Conservation (phyloP, 306 rosid genomes). For the Cucumis hystrix region DNA sequence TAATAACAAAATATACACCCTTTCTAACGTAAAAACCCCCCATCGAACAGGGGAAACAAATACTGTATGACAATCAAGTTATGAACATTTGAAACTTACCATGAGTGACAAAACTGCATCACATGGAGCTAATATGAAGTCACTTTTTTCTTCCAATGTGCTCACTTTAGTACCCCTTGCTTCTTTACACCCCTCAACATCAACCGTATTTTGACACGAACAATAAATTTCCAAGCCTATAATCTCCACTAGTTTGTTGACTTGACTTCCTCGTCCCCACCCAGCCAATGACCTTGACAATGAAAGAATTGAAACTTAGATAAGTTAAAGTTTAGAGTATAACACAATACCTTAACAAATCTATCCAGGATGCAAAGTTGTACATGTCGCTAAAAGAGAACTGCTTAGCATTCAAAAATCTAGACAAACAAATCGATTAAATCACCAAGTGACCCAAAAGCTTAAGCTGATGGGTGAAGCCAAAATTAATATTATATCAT, state of each 20-base stretch:
- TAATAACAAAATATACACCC: too few relatives aligned
- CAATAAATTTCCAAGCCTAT: conserved; percentile 72
- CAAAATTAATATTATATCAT: too few relatives aligned
- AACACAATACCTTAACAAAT: background rate
- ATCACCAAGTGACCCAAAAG: too few relatives aligned
- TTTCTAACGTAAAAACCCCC: background rate
- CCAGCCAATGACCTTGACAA: conserved; percentile 44
- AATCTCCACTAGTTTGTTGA: conserved; percentile 55
- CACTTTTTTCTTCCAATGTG: conserved; percentile 20
- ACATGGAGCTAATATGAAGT: conserved; percentile 70
- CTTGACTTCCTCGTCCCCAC: conserved; percentile 46
- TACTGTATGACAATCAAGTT: background rate
- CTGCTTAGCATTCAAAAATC: background rate
- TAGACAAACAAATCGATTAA: background rate
- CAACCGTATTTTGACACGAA: conserved; percentile 28
- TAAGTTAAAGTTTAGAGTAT: background rate
- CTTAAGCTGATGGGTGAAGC: too few relatives aligned
- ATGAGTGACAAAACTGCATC: conserved; percentile 54
- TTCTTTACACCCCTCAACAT: conserved; percentile 23
- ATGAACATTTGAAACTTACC: conserved; percentile 31
- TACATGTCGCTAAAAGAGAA: background rate
- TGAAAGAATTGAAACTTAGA: background rate
- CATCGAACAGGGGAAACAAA: background rate
- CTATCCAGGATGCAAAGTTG: background rate
- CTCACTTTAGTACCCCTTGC: conserved; percentile 11